These are phyloP conservation scores for Pisolithus albus DNA, from an alignment of 768 basidiomycete species.

Conservation along the genomic window DNA sequence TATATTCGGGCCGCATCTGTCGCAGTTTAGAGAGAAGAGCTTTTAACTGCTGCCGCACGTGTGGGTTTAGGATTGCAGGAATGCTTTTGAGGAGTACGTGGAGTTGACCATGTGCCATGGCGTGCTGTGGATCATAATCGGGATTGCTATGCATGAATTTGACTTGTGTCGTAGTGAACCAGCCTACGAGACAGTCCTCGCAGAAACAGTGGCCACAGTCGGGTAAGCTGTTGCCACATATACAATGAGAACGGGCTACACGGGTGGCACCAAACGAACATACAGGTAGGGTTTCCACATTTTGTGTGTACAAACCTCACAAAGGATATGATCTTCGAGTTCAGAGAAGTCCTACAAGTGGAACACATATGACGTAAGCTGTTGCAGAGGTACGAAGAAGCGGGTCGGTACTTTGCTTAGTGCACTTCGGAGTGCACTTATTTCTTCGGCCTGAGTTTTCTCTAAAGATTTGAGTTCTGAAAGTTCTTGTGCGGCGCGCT, in stretches of 20 bases:
- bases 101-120: conserved; percentile 12
- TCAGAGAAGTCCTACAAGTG: conserved; percentile 32
- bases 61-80: conserved; percentile 3
- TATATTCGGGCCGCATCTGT: conserved; percentile 44
- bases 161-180: conserved; percentile 42
- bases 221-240: conserved; percentile 37
- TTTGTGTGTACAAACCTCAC: conserved; percentile 56
- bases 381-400: background rate
- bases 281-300: conserved; percentile 68
- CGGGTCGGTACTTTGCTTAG: background rate
- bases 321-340: conserved; percentile 49
- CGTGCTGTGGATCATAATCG: conserved; percentile 31
- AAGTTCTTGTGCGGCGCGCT: conserved; percentile 10
- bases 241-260: conserved; percentile 1
- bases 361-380: background rate
- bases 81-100: conserved; percentile 10
- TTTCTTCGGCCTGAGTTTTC: background rate
- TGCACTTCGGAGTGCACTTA: background rate
- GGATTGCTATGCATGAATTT: conserved; percentile 47
- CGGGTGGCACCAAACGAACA: conserved; percentile 15
- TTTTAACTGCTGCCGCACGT: conserved; percentile 13
- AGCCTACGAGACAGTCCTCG: conserved; percentile 50
- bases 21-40: conserved; percentile 16
- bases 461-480: conserved; percentile 16
- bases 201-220: conserved; percentile 72